These are phyloP conservation scores for Lasiosphaeris hirsuta DNA, from an alignment of 495 filamentous ascomycete species.

Conservation along the genomic window DNA sequence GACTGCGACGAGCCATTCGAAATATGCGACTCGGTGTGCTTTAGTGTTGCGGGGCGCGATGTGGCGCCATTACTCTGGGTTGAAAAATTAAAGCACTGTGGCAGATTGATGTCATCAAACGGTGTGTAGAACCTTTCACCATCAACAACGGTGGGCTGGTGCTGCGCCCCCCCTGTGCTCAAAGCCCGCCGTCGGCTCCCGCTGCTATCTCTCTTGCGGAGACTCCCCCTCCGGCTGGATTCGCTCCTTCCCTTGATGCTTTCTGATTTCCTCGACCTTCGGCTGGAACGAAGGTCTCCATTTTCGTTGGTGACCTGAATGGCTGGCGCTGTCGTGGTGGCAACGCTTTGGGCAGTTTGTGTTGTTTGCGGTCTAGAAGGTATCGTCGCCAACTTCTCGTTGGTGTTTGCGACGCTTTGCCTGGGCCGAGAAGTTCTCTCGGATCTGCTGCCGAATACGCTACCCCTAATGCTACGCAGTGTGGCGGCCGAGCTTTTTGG, in stretches of 20 bases:
- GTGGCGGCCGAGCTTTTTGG: conserved; percentile 70
- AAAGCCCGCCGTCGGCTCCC: conserved; percentile 35
- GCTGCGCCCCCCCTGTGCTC: conserved; percentile 32
- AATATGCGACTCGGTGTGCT: conserved; percentile 30
- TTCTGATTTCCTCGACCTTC: conserved; percentile 33
- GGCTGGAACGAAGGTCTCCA: conserved; percentile 27
- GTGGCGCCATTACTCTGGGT: conserved; percentile 17
- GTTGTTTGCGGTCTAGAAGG: conserved; percentile 34
- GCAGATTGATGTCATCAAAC: conserved; percentile 30
- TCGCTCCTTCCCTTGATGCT: conserved; percentile 40
- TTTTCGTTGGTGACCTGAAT: conserved; percentile 41
- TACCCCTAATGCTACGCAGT: conserved; percentile 66
- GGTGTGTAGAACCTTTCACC: conserved; percentile 40
- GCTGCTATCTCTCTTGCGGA: conserved; percentile 45
- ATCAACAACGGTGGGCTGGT: conserved; percentile 31
- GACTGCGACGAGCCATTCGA: conserved; percentile 24
- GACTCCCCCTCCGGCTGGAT: conserved; percentile 39
- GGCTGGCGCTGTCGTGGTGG: conserved; percentile 35
- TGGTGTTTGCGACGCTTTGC: conserved; percentile 27
- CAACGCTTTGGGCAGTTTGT: conserved; percentile 43
- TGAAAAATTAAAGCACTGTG: conserved; percentile 34
- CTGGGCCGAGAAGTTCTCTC: conserved; percentile 36
- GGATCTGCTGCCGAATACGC: conserved; percentile 62
- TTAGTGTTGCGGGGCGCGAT: conserved; percentile 13
- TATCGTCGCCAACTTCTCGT: conserved; percentile 25